Percentiles rank a stretch among this genome's conserved stretches.
Conservation (phyloP, 192 early-diverging fungal species). For the Podila verticillata region DNA sequence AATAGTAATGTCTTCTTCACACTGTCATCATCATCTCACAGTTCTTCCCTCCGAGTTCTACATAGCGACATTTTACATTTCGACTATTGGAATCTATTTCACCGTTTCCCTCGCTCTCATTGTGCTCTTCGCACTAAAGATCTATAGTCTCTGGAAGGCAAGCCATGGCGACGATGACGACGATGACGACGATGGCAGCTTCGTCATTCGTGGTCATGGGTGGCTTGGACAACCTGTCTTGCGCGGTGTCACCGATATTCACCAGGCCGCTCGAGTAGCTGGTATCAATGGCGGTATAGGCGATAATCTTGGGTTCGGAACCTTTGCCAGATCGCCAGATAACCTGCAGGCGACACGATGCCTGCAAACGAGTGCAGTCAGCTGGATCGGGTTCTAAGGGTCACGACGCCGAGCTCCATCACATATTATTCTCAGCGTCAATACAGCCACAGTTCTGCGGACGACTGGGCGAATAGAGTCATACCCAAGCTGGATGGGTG, state of each 20-base stretch:
- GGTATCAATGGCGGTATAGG: too few species aligned
- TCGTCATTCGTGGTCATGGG: not conserved
- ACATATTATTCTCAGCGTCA: not conserved
- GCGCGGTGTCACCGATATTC: not conserved
- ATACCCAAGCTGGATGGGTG: not conserved
- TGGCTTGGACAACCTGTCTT: not conserved
- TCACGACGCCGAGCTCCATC: not conserved
- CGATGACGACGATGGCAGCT: not conserved
- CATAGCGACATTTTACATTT: conserved; percentile 17
- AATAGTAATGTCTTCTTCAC: conserved; percentile 9
- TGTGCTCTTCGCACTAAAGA: conserved; percentile 21
- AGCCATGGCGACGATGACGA: not conserved
- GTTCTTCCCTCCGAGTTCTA: conserved; percentile 5
- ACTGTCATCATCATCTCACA: conserved; percentile 4
- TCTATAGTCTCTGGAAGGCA: conserved; percentile 1
- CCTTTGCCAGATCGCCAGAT: too few species aligned
- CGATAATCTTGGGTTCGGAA: too few species aligned
- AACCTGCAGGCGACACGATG: too few species aligned
- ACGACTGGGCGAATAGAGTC: not conserved
- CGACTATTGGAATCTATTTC: not conserved
- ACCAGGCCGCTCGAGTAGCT: too few species aligned
- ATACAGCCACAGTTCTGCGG: not conserved
- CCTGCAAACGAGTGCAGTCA: too few species aligned
- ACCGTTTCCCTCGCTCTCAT: conserved; percentile 1
- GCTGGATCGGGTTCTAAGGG: too few species aligned